Evolutionary conservation across 2,329 filamentous ascomycete species (phyloP), one percentile per base, ranked within the genome.

Genomic region (Fusarium vanettenii): DNA sequence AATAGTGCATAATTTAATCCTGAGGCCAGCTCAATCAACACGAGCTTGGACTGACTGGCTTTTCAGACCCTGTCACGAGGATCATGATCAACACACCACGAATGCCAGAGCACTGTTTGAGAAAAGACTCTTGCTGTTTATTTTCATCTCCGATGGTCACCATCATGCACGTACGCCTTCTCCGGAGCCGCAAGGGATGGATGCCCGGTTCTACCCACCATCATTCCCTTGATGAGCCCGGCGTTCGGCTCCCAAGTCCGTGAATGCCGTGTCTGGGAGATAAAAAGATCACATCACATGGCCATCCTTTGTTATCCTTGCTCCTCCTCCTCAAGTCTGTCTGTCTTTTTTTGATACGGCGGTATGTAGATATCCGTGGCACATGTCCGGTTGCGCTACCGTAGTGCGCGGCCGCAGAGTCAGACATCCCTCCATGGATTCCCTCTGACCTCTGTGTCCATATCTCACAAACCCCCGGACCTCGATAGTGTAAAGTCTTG

Each of bases 331-430:
- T 37, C 67, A 74, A 64, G 37, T 55, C 16, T 43, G 37, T 37
- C 69, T 29, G 27, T 29, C 25, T 62, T 25, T 62, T 29, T 61
- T 33, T 57, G 31, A 41, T 62, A 48, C 69, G 62, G 72, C 72
- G 72, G 72, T 74, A 74, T 74, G 72, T 74, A 74, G 62, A 75
- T 74, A 74, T 64, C 72, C 72, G 69, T 64, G 63, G 55, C 33
- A 59, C 50, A 67, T 73, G 60, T 60, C 33, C 39, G 55, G 57
- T 37, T 64, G 45, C 60, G 60, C 70, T 72, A 63, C 73, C 39
- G 67, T 52, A 59, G 71, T 55, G 68, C 64, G 67, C 68, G 61
- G 59, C 43, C 29, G 25, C 48, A 31, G 63, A 52, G 43, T 52
- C 56, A 41, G 57, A 37, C 55, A 52, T 29, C 41, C 63, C 27